Evolutionary conservation across 495 filamentous ascomycete species (phyloP), one percentile per base, ranked within the genome.

Genomic region (Copromyces sp.): DNA sequence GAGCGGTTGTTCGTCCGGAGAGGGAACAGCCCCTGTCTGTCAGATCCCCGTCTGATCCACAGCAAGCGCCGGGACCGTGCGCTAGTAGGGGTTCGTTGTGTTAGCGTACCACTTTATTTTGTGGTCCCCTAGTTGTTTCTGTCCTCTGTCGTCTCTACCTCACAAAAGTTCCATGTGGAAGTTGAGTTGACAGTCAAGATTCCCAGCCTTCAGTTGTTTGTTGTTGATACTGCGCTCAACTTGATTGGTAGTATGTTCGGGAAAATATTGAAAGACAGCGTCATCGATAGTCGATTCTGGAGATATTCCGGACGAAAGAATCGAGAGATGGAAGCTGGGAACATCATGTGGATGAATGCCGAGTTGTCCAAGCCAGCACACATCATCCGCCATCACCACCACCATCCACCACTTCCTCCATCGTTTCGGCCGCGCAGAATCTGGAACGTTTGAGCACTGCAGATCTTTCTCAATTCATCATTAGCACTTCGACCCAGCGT

Each of bases 61-160:
- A 73, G 73, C 73, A 78, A 78, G 74, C 76, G 75, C 78, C 72
- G 68, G 72, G 69, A 65, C 73, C 74, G 74, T 68, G 73, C 71
- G 45, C 40, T 71, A 65, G 53, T 65, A 65, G 53, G 53, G 53
- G 53, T 35, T 65, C 29, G 53, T 16, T 35, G 14, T 65, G 53
- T 65, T 65, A 65, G 53, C 53, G 53, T 65, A 65, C 53, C 53
- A 65, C 53, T 65, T 35, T 65, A 65, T 65, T 32, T 61, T 65
- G 53, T 65, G 53, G 53, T 65, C 53, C 53, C 53, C 35, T 61
- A 29, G 35, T 37, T 37, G 35, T 37, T 37, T 61, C 7, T 17
- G 29, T 61, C 53, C 53, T 35, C 29, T 11, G 53, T 32, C 12
- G 24, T 32, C 9, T 24, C 2, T 37, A 4, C 32, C 53, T 12